Base-by-base conservation (phyloP, 148 eudicot genomes). In the Suaeda aralocaspica region DNA sequence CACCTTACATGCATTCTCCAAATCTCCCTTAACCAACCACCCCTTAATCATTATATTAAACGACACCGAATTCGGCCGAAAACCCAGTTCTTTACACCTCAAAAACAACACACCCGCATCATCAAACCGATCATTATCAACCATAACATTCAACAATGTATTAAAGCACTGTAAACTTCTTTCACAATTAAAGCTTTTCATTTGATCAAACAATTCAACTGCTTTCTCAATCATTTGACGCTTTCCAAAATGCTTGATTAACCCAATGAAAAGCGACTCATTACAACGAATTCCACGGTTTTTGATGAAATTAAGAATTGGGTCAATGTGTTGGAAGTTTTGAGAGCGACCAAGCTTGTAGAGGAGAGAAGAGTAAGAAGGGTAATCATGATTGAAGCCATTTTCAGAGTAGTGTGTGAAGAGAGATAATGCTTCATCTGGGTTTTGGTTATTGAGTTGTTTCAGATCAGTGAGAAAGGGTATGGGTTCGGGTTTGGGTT, bases 311-410 rank as follows among this genome's bases (percentile, higher is more conserved):
- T 30, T 25, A 39, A 94, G 82, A 49, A 94, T 67, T 24, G 84
- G 74, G 34, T 84, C 80, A 7, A 94, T 66, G 0, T 67, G 74
- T 0, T 86, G 78, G 48, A 91, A 94, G 31, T 75, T 71, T 22
- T 81, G 82, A 4, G 84, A 75, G 9, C 85, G 82, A 19, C 97
- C 89, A 46, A 94, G 97, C 78, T 84, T 89, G 83, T 94, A 94
- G 29, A 89, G 67, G 73, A 94, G 90, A 44, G 88, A 78, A 58
- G 98, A 84, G 86, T 85, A 91, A 69, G 97, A 89, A 64, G 98
- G 91, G 77, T 94, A 94, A 61, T 86, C 88, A 53, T 87, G 97
- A 68, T 83, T 87, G 82, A 77, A 70, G 12, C 92, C 95, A 68
- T 44, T 82, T 66, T 84, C 67, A 9, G 59, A 49, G 82, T 86